Percentiles rank a stretch among this genome's conserved stretches.
These are phyloP conservation scores for Phytophthora brassicae DNA, from an alignment of 352 stramenopile genomes.

Conservation along the genomic window DNA sequence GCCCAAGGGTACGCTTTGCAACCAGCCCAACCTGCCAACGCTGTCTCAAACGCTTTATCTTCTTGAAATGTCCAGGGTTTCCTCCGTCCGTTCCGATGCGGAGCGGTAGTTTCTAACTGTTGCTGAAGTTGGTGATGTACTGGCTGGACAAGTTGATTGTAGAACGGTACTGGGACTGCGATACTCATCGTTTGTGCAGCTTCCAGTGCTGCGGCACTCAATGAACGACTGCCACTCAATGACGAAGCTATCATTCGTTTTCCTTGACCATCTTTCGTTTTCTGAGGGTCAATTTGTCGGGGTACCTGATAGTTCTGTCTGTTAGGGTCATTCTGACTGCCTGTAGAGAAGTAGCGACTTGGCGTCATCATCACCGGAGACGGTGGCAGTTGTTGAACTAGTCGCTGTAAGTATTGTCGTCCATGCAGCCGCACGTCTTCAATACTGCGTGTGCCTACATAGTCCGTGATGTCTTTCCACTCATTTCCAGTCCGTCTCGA, in stretches of 20 bases:
- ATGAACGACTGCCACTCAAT: constrained; percentile 10
- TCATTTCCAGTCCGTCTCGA: constrained; percentile 49
- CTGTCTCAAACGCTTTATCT: constrained; percentile 80
- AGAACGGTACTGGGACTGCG: constrained; percentile 6
- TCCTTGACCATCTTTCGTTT: constrained; percentile 9
- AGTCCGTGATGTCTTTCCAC: constrained; percentile 73
- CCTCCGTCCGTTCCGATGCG: constrained; percentile 26
- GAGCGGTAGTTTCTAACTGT: constrained; percentile 15
- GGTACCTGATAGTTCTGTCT: constrained; percentile 28
- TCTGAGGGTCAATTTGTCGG: constrained; percentile 9
- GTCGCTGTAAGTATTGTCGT: background rate
- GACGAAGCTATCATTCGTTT: constrained; percentile 14
- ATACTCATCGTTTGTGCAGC: constrained; percentile 32
- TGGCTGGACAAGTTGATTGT: constrained; percentile 19
- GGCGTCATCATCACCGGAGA: constrained; percentile 11
- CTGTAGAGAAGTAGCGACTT: constrained; percentile 24
- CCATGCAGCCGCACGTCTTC: constrained; percentile 21
- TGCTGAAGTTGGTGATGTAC: constrained; percentile 10
- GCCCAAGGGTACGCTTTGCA: constrained; percentile 76
- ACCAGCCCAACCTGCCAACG: constrained; percentile 58
- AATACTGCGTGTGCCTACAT: constrained; percentile 51
- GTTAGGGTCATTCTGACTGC: constrained; percentile 35
- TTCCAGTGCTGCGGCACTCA: constrained; percentile 32
- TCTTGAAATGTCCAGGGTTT: constrained; percentile 82
- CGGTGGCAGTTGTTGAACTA: constrained; percentile 26